These are phyloP conservation scores for Carex arenaria DNA, from an alignment of 202 grass and related monocot species.

Conservation along the genomic window DNA sequence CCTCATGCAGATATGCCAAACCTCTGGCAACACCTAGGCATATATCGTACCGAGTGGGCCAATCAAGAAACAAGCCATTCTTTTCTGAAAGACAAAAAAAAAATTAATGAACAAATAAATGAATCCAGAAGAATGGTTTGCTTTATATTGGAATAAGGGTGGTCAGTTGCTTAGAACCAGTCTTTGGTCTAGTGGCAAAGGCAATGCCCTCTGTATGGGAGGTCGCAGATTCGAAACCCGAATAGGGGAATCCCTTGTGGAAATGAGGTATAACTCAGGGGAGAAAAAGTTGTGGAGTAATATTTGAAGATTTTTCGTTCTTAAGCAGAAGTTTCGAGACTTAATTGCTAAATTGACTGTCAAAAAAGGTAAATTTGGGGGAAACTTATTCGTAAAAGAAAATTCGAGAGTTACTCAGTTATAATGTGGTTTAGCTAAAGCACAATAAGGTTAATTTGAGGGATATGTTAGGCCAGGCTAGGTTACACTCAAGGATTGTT, in stretches of 20 bases:
- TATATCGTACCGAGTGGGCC: conserved; percentile 74
- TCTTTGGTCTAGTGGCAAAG: too few species aligned
- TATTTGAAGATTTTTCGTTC: not conserved
- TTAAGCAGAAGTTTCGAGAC: not conserved
- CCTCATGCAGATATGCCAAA: conserved; percentile 78
- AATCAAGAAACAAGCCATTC: conserved; percentile 22
- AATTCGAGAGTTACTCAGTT: not conserved
- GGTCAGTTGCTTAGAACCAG: too few species aligned
- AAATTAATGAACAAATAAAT: conserved; percentile 2
- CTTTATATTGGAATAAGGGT: not conserved
- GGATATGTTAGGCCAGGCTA: not conserved
- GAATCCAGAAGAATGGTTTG: not conserved
- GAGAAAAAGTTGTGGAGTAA: not conserved
- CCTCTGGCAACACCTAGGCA: conserved; percentile 76
- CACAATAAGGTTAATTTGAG: not conserved
- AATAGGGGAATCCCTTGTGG: too few species aligned
- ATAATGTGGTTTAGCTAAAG: not conserved
- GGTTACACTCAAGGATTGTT: not conserved
- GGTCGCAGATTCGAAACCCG: too few species aligned
- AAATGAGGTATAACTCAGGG: not conserved
- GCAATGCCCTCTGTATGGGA: too few species aligned
- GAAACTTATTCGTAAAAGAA: not conserved
- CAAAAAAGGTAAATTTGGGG: not conserved
- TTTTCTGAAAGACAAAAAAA: not conserved
- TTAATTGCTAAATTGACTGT: not conserved